Percentiles rank a stretch among this genome's conserved stretches.
Evolutionary conservation across 192 early-diverging fungal genomes (phyloP).

Genomic region (Coemansia sp.): DNA sequence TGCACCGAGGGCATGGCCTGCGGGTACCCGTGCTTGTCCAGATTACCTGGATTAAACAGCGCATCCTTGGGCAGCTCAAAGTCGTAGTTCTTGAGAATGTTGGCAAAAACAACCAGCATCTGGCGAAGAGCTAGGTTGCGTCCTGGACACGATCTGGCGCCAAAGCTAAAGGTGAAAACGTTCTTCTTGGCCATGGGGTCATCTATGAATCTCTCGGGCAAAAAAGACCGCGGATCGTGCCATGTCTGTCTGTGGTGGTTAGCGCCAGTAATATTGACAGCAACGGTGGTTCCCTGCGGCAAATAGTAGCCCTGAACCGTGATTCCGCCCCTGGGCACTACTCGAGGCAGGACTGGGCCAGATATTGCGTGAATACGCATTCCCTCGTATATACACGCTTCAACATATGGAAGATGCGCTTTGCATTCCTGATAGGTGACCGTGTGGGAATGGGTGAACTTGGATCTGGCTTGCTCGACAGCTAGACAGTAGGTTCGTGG

Average conservation of each 20-base stretch:
- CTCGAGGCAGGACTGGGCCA: slow-evolving; percentile 25
- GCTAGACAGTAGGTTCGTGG: slow-evolving; percentile 17
- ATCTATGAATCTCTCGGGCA: slow-evolving; percentile 25
- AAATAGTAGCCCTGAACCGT: slow-evolving; percentile 26
- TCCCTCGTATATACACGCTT: slow-evolving; percentile 41
- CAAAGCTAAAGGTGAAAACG: slow-evolving; percentile 30
- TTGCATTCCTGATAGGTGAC: slow-evolving; percentile 25
- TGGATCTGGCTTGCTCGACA: slow-evolving; percentile 15
- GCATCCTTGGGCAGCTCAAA: slow-evolving; percentile 28
- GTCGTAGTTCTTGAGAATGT: slow-evolving; percentile 43
- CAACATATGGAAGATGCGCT: slow-evolving; percentile 32
- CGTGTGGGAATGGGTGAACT: slow-evolving; percentile 13
- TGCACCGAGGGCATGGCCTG: slow-evolving; percentile 34
- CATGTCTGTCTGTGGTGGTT: slow-evolving; percentile 33
- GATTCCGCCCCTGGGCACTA: slow-evolving; percentile 27
- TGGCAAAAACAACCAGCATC: slow-evolving; percentile 34
- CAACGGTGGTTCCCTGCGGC: slow-evolving; percentile 21
- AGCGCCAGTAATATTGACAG: slow-evolving; percentile 30
- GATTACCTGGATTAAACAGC: slow-evolving; percentile 24
- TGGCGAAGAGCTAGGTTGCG: slow-evolving; percentile 32
- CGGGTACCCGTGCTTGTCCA: slow-evolving; percentile 41
- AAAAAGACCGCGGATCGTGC: slow-evolving; percentile 24
- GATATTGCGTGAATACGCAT: slow-evolving; percentile 41
- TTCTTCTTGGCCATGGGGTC: slow-evolving; percentile 23
- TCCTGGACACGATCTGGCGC: slow-evolving; percentile 37